A percentile compares a stretch with the other conserved stretches of the same genome.
Conservation (phyloP, 257 asterid species). For the Scutellaria barbata region DNA sequence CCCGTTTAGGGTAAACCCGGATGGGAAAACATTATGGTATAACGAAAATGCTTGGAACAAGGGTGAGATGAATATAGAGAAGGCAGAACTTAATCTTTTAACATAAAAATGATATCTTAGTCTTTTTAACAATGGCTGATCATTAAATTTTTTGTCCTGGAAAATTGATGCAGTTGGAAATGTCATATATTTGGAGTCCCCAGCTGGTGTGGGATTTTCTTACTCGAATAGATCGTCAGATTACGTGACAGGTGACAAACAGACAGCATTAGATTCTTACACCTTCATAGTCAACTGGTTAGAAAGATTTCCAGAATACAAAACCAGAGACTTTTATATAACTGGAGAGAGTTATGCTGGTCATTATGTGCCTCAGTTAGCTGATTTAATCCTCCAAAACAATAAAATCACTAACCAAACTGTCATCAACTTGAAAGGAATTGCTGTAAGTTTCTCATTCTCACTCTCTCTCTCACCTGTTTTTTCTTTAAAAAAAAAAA, state of each 20-base stretch:
- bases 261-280: slow-evolving; percentile 62
- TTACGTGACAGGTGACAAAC: slow-evolving; percentile 53
- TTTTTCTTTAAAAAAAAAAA: not conserved
- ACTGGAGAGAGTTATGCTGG: slow-evolving; percentile 79
- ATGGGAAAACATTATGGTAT: slow-evolving; percentile 57
- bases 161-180: slow-evolving; percentile 62
- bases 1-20: slow-evolving; percentile 66
- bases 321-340: slow-evolving; percentile 57
- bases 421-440: slow-evolving; percentile 60
- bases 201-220: slow-evolving; percentile 81
- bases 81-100: too few relatives aligned
- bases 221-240: slow-evolving; percentile 68
- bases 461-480: not conserved
- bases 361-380: slow-evolving; percentile 78
- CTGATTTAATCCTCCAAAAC: slow-evolving; percentile 52
- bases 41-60: slow-evolving; percentile 67
- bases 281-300: slow-evolving; percentile 68
- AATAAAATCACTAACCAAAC: slow-evolving; percentile 59
- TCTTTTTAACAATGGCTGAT: not conserved
- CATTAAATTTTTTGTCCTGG: not conserved
- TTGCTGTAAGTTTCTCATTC: slow-evolving; percentile 60
- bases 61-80: slow-evolving; percentile 35
- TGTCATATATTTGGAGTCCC: slow-evolving; percentile 71
- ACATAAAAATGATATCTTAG: too few relatives aligned
- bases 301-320: slow-evolving; percentile 71